Conservation (phyloP, 306 rosid genomes). For the Canavalia gladiata region DNA sequence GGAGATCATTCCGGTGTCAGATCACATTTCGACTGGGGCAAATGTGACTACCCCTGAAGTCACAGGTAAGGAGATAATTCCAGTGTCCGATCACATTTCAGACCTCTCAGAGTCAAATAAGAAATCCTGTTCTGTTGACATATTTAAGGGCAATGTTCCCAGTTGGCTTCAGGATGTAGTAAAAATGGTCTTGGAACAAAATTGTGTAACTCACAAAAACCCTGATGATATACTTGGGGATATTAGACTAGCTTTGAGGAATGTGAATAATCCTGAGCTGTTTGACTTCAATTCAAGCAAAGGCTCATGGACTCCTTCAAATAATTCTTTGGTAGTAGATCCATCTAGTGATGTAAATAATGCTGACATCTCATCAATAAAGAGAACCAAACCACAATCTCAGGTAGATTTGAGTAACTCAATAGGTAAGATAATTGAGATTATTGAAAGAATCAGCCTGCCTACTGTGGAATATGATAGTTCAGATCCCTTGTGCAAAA, state of each 20-base stretch:
- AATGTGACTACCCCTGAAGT: conserved; percentile 48
- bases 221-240: conserved; percentile 58
- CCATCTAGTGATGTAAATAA: conserved; percentile 46
- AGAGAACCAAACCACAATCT: conserved; percentile 50
- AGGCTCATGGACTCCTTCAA: conserved; percentile 48
- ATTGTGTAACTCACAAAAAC: conserved; percentile 54
- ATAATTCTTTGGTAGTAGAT: conserved; percentile 43
- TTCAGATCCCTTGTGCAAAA: conserved; percentile 51
- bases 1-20: conserved; percentile 56
- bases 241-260: conserved; percentile 62
- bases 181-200: conserved; percentile 69
- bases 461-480: conserved; percentile 60
- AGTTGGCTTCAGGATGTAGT: conserved; percentile 70
- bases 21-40: conserved; percentile 38
- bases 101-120: conserved; percentile 51
- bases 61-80: conserved; percentile 54
- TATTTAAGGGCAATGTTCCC: conserved; percentile 54
- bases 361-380: conserved; percentile 40
- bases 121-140: conserved; percentile 49
- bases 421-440: conserved; percentile 78
- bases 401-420: conserved; percentile 61
- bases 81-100: conserved; percentile 56
- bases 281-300: conserved; percentile 41
- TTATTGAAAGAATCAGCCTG: conserved; percentile 77
- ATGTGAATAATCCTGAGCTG: conserved; percentile 43